Evolutionary conservation across 2,329 filamentous ascomycete genomes (phyloP), one percentile per base, ranked within the genome.

Genomic region (Bipolaris victoriae): DNA sequence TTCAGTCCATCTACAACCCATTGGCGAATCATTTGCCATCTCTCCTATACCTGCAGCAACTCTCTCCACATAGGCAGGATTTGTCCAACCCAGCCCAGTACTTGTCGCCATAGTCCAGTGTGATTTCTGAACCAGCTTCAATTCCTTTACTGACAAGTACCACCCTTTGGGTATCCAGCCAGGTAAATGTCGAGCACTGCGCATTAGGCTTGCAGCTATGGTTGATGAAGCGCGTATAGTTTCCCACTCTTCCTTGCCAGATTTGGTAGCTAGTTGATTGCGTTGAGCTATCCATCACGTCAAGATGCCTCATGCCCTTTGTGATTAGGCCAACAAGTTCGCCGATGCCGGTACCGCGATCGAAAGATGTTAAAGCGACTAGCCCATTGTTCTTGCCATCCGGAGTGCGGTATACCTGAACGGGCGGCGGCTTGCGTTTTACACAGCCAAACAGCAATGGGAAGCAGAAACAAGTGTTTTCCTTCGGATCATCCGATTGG

Each of bases 181-280:
- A 86, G n/a, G 78, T 77, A 65, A 86, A 86, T 9, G 79, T 78
- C 62, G 85, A 80, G 44, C 84, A 85, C 64, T 85, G 83, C 50
- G 81, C 80, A 60, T 86, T 86, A 1, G 84, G 80, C 15, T 81
- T 79, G 68, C 84, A 86, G 43, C 82, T 85, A 64, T 86, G 81
- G 66, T 86, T 86, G 39, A 86, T 80, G 63, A 87, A 86, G 0
- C 83, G 77, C 1, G 84, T 86, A 61, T 83, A 85, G 64, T 86
- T 86, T 3, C 84, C 82, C 68, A 81, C 78, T 52, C 73, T 71
- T 0, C 83, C 84, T 65, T 87, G 84, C 77, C 80, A 86, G 52
- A 86, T 86, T 65, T 87, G 84, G 63, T 86, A 87, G 0, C 75
- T 76, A 0, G 77, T 83, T 61, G 84, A 81, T 58, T 85, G 84